Evolutionary conservation across 176 grass and related monocot species (phyloP).

Genomic region (Eremochloa ophiuroides): DNA sequence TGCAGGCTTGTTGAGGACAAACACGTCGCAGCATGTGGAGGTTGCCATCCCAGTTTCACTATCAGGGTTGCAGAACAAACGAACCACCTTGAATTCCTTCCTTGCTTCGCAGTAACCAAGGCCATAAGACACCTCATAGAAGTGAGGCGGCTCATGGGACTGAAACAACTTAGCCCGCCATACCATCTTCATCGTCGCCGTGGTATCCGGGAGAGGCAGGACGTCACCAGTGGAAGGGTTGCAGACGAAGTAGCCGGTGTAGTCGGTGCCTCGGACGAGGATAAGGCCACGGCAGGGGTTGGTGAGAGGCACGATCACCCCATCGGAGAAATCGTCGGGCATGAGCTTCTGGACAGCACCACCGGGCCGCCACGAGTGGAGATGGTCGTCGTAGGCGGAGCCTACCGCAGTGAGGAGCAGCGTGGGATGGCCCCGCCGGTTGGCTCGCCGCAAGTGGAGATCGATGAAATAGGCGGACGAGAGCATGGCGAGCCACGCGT

Average conservation of each 20-base stretch:
- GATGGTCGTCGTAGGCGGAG: not conserved
- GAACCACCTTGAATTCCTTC: slow-evolving; percentile 5
- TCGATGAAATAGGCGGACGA: not conserved
- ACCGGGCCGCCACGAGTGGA: slow-evolving; percentile 16
- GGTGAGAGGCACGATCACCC: not conserved
- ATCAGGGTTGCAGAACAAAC: not conserved
- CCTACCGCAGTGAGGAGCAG: not conserved
- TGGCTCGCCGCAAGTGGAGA: not conserved
- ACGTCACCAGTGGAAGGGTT: not conserved
- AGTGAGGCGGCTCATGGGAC: not conserved
- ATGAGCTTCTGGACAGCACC: slow-evolving; percentile 4
- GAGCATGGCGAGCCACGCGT: not conserved
- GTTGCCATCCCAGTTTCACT: not conserved
- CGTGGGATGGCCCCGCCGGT: not conserved
- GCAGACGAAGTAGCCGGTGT: not conserved
- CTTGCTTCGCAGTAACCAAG: slow-evolving; percentile 14
- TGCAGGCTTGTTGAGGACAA: slow-evolving; percentile 11
- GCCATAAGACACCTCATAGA: not conserved
- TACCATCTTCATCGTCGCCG: not conserved
- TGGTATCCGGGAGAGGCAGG: not conserved
- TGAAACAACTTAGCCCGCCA: not conserved
- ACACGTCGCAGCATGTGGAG: slow-evolving; percentile 1
- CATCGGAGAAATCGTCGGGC: not conserved
- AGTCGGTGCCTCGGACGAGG: not conserved
- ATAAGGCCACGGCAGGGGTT: slow-evolving; percentile 20